Conservation (phyloP, 495 filamentous ascomycete species). For the Diplogelasinospora grovesii region DNA sequence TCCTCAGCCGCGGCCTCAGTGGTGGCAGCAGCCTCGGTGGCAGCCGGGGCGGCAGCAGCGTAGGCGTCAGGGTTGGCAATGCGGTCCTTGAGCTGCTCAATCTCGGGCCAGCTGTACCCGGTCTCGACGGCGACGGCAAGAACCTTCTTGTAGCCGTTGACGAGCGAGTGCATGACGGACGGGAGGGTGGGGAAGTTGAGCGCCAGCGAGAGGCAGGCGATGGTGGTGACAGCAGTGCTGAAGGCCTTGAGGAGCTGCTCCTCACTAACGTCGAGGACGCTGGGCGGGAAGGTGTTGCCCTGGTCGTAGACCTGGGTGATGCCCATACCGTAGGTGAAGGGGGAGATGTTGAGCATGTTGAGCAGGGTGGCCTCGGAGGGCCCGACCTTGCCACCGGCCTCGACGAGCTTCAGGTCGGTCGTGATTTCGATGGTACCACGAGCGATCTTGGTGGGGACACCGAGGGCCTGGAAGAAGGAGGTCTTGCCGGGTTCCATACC, state of each 20-base stretch:
- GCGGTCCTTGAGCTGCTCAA: constrained; percentile 95
- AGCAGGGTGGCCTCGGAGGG: constrained; percentile 96
- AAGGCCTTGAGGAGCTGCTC: constrained; percentile 82
- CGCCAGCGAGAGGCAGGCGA: constrained; percentile 85
- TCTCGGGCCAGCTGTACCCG: constrained; percentile 90
- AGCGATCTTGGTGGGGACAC: constrained; percentile 99
- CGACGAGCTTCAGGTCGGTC: constrained; percentile 93
- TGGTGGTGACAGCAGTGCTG: constrained; percentile 72
- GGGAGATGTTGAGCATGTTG: constrained; percentile 99
- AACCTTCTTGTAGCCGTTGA: constrained; percentile 98
- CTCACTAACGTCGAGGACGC: constrained; percentile 89
- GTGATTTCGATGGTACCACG: constrained; percentile 99
- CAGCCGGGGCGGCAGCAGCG: constrained; percentile 69
- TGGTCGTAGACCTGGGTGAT: constrained; percentile 93
- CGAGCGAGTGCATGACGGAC: constrained; percentile 85
- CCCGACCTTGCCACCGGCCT: constrained; percentile 88
- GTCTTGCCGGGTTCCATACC: constrained; percentile 99
- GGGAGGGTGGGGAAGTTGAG: constrained; percentile 94
- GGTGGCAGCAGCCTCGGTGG: constrained; percentile 47
- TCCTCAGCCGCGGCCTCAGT: constrained; percentile 50
- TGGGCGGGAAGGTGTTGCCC: constrained; percentile 79
- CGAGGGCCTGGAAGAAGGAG: constrained; percentile 99
- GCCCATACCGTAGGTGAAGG: constrained; percentile 99
- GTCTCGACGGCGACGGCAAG: constrained; percentile 85
- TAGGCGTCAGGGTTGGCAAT: constrained; percentile 98